Percentiles rank a stretch among this genome's conserved stretches.
Evolutionary conservation across 2,329 filamentous ascomycete genomes (phyloP).

Genomic region (Blastomyces percursus): DNA sequence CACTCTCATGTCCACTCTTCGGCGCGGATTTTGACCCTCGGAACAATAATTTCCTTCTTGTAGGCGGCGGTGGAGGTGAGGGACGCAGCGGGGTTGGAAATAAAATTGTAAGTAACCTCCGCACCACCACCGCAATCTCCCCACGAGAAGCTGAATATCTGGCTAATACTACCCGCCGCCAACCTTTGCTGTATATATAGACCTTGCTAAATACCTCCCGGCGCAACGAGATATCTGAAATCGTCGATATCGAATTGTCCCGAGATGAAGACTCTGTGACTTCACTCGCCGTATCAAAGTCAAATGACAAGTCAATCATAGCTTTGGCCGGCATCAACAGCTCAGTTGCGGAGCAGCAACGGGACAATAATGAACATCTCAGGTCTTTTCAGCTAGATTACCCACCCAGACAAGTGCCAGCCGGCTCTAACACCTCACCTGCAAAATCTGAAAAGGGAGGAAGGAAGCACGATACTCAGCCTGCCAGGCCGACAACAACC

Average conservation of each 20-base stretch:
- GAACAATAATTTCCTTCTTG: slow-evolving; percentile 62
- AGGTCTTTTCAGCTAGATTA: slow-evolving; percentile 58
- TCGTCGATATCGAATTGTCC: slow-evolving; percentile 65
- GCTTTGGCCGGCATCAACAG: slow-evolving; percentile 77
- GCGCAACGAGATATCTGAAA: slow-evolving; percentile 52
- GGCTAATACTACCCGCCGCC: background rate
- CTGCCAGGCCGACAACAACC: slow-evolving; percentile 16
- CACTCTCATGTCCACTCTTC: slow-evolving; percentile 73
- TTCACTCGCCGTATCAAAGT: slow-evolving; percentile 61
- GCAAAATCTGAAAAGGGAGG: slow-evolving; percentile 27
- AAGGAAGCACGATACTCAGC: slow-evolving; percentile 31
- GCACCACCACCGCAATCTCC: background rate
- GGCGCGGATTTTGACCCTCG: slow-evolving; percentile 78
- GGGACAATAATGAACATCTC: slow-evolving; percentile 74
- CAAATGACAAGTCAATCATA: slow-evolving; percentile 41
- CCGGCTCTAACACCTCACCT: slow-evolving; percentile 18
- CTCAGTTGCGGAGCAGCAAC: slow-evolving; percentile 56
- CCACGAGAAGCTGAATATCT: slow-evolving; percentile 1
- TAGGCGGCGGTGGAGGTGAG: slow-evolving; percentile 79
- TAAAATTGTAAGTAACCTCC: slow-evolving; percentile 55
- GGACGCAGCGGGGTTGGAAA: slow-evolving; percentile 73
- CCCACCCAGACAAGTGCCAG: slow-evolving; percentile 35
- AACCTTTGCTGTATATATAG: slow-evolving; percentile 30
- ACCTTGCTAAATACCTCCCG: slow-evolving; percentile 60
- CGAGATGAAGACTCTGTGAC: slow-evolving; percentile 82